Percentiles rank a stretch among this genome's conserved stretches.
Evolutionary conservation across 768 basidiomycete species (phyloP).

Genomic region (Rhodosporidiobolus sp.): DNA sequence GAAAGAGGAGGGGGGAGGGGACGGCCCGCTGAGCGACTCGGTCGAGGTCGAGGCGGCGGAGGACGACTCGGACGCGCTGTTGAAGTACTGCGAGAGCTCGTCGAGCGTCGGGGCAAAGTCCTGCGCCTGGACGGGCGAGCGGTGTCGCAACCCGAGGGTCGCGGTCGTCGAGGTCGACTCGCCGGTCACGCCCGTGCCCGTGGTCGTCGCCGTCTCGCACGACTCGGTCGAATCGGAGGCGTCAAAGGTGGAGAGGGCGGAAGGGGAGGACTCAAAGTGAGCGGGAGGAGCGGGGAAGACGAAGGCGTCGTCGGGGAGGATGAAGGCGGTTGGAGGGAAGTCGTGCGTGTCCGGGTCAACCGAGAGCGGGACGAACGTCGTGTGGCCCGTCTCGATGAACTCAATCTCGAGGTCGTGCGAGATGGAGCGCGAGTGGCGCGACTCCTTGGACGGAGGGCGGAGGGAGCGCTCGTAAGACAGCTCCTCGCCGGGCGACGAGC

Average conservation of each 20-base stretch:
- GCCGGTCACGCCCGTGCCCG: neutral
- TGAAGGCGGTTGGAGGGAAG: constrained; percentile 5
- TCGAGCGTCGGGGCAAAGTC: constrained; percentile 30
- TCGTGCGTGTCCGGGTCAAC: neutral
- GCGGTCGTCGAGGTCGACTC: constrained; percentile 1
- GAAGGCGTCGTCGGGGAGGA: constrained; percentile 14
- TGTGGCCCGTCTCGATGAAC: constrained; percentile 34
- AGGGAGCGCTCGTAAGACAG: neutral
- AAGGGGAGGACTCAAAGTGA: neutral
- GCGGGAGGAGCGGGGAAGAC: neutral
- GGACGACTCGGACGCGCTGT: neutral
- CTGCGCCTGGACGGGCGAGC: constrained; percentile 5
- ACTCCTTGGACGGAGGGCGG: neutral
- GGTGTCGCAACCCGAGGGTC: neutral
- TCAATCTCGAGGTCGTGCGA: constrained; percentile 33
- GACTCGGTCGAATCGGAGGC: constrained; percentile 3
- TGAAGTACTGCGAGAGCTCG: constrained; percentile 35
- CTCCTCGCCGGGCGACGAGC: neutral
- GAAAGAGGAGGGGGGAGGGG: constrained; percentile 10
- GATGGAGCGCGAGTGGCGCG: neutral
- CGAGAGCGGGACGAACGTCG: constrained; percentile 30
- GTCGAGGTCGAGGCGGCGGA: neutral
- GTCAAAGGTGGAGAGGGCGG: neutral
- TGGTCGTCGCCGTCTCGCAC: neutral
- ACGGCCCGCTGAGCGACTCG: neutral